Base-by-base conservation (phyloP, 164 flowering plant genomes). In the Stephania japonica region DNA sequence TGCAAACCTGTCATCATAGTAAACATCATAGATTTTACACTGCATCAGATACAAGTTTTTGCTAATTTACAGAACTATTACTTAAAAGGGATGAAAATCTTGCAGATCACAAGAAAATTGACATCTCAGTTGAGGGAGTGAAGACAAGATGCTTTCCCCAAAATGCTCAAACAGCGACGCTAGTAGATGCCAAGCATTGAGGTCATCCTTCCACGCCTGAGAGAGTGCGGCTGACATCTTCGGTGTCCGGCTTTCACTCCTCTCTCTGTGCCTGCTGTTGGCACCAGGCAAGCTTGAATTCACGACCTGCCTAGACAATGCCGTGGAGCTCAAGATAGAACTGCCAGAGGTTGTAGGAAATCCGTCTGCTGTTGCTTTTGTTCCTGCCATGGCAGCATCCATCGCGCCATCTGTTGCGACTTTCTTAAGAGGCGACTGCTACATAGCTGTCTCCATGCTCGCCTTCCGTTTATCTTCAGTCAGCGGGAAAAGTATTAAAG, bases 151-250 rank as follows among this genome's bases (percentile, higher is more conserved):
- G 72, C 89, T 82, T 80, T 89, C 94, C 42, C 98, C 95, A 78
- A 91, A 92, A 67, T 79, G 43, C 66, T 91, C 92, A 61, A 77
- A 85, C 42, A 91, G 77, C 1, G 89, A 83, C 0, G 87, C 81
- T 74, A 89, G 49, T 67, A 91, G 79, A n/a, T 80, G 79, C 26
- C 89, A 94, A 0, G 86, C 81, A 72, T 90, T 89, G 53, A 78
- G 42, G 69, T 88, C 93, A 73, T 88, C 92, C 82, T 85, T 92
- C 97, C 91, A 87, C 41, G 91, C 90, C 75, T 82, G 91, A 74
- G 83, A 79, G 38, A 88, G 86, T 23, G 78, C 79, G 53, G 81
- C 76, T 9, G 92, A 80, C 18, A 75, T 50, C 69, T 80, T 88
- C 1, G 68, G 74, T 19, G 63, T 72, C 73, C 65, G 86, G 42